These are phyloP conservation scores for Trichoderma gamsii DNA, from an alignment of 495 filamentous ascomycete genomes.

Conservation along the genomic window DNA sequence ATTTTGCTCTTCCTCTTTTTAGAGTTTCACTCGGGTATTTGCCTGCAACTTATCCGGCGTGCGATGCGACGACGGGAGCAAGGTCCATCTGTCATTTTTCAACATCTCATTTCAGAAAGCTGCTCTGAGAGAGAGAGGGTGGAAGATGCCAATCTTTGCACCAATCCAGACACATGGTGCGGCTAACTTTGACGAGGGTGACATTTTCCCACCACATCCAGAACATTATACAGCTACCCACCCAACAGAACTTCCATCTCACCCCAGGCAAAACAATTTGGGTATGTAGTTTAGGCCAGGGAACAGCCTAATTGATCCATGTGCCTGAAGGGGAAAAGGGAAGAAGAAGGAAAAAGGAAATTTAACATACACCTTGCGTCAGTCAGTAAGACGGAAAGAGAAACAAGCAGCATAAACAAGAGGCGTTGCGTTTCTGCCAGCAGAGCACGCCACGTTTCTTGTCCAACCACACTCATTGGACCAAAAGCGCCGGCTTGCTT, in stretches of 20 bases:
- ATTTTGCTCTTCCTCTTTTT: background rate
- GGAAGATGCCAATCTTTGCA: background rate
- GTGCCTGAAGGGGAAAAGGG: background rate
- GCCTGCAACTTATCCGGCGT: constrained; percentile 2
- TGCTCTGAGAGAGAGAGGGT: no score
- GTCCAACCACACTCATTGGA: constrained; percentile 7
- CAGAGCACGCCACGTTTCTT: constrained; percentile 9
- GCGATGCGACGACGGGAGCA: background rate
- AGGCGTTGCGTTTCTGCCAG: background rate
- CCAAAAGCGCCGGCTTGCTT: background rate
- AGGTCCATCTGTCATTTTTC: background rate
- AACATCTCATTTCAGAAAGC: no score
- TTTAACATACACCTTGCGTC: no score
- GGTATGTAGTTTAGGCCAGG: background rate
- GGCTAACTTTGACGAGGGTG: background rate
- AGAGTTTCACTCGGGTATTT: constrained; percentile 1
- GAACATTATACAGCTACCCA: background rate
- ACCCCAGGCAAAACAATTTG: background rate
- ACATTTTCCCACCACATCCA: constrained; percentile 1
- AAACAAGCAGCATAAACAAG: background rate
- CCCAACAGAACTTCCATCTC: background rate
- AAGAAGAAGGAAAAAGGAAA: background rate
- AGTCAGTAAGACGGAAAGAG: background rate
- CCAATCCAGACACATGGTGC: background rate
- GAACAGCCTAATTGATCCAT: constrained; percentile 1